Evolutionary conservation across 192 early-diverging fungal species (phyloP), one percentile per base, ranked within the genome.

Genomic region (Coemansia furcata): DNA sequence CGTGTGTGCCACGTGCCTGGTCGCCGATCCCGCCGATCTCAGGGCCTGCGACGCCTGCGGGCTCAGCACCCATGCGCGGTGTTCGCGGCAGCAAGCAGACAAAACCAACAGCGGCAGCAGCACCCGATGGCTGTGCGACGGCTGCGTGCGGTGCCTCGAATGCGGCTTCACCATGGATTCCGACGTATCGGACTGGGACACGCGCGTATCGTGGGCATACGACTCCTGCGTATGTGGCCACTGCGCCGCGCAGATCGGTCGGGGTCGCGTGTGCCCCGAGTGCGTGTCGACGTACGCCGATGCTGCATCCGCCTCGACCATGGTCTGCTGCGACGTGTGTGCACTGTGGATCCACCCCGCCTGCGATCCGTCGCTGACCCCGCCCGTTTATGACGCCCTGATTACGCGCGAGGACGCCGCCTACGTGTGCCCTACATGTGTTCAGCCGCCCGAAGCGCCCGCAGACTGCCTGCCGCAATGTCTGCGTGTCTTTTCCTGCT

Each of bases 281-380:
- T 89, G 88, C 71, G 49, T 84, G 14, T 67, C 77, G n/a, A 72
- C 85, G 5, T 86, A 89, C 44, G 63, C 75, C 9, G 74, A 83
- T 49, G 74, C 69, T 26, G 71, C 74, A 61, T 74, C 84, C 55
- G 84, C 84, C 60, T 76, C 83, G 38, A 85, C 74, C 33, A 88
- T 89, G 87, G 85, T 89, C 15, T 84, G 84, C 72, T 89, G 87
- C 62, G 88, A 89, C 47, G 72, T 84, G 8, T 89, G 88, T 59
- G 68, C 71, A 6, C 63, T 73, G 21, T 89, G 88, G 88, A 72
- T 89, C 4, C 88, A 89, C 69, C 61, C 82, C 6, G 76, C 71
- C 29, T 89, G 88, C 65, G 88, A 89, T 32, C 66, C 71, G 0
- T 46, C 63, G 1, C 63, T 88, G 30, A 77, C 82, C 9, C 77